Evolutionary conservation across 2,329 filamentous ascomycete species (phyloP), one percentile per base, ranked within the genome.

Genomic region (Penicillium sp.): DNA sequence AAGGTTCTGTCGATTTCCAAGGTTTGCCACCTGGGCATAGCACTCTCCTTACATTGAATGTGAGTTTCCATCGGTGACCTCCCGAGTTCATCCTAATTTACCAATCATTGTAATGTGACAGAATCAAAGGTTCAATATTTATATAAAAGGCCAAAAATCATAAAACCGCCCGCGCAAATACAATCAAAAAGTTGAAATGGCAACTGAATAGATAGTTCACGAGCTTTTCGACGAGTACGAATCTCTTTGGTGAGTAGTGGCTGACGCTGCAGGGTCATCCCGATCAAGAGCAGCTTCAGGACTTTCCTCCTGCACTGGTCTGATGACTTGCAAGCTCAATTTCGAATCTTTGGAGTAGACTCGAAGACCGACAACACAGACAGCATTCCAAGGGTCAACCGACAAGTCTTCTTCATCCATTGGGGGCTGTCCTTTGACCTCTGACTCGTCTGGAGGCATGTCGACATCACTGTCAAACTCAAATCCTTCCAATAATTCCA

Each of bases 351-450:
- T 78, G 9, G 77, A 80, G 62, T 84, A 86, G 0, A 86, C 83
- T 5, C 82, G 74, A 29, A 86, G 67, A 0, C 84, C 84, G 4
- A 86, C 77, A 14, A 86, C 82, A 57, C 82, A 84, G 1, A 85
- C 77, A 0, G 84, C 84, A 61, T 86, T 85, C 84, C 84, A 86
- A 0, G 82, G 82, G 56, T 75, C 70, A 11, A 43, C 56, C 56
- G 18, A 54, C 49, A 43, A 52, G 13, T 48, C 55, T 3, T 62
- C 52, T 5, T 44, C 4, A 1, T 52, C 43, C 7, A 49, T 48
- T 2, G 50, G 48, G 8, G 29, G 36, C 1, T 16, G 54, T 2
- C 42, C 49, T n/a, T 63, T 65, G 6, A 39, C 16, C 5, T 57
- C 51, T 0, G 56, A 45, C 16, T 71, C 69, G 10, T 72, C 67